These are phyloP conservation scores for Panicum miliaceum DNA, from an alignment of 176 grass and related monocot species.

Conservation along the genomic window DNA sequence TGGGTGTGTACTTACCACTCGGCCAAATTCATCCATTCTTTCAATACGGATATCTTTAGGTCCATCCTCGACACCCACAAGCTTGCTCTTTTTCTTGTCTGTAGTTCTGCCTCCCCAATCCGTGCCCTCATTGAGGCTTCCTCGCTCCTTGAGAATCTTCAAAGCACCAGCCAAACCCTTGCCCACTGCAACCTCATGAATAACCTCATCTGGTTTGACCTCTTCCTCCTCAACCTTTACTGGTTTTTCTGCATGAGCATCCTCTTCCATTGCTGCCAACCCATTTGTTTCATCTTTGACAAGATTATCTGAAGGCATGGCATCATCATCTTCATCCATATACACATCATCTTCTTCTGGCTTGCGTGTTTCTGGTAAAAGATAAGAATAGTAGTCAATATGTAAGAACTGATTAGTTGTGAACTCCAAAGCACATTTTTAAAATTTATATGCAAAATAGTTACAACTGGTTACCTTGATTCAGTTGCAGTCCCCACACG, in stretches of 20 bases:
- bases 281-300: slow-evolving; percentile 45
- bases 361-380: slow-evolving; percentile 66
- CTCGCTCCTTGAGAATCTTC: slow-evolving; percentile 76
- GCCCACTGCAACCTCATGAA: slow-evolving; percentile 79
- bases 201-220: slow-evolving; percentile 66
- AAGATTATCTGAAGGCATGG: slow-evolving; percentile 45
- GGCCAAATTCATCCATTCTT: slow-evolving; percentile 87
- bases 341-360: slow-evolving; percentile 80
- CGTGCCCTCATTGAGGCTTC: slow-evolving; percentile 85
- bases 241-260: slow-evolving; percentile 31
- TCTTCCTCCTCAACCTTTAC: slow-evolving; percentile 55
- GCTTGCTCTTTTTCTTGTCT: slow-evolving; percentile 94
- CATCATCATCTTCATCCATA: slow-evolving; percentile 79
- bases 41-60: slow-evolving; percentile 87
- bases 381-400: slow-evolving; percentile 25
- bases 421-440: not conserved
- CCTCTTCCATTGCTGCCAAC: slow-evolving; percentile 56
- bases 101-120: slow-evolving; percentile 89
- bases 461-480: slow-evolving; percentile 65
- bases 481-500: slow-evolving; percentile 81
- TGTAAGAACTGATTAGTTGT: not conserved
- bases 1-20: slow-evolving; percentile 64
- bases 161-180: slow-evolving; percentile 82
- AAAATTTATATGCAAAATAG: slow-evolving; percentile 9
- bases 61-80: slow-evolving; percentile 73